Evolutionary conservation across 2,329 filamentous ascomycete genomes (phyloP), one percentile per base, ranked within the genome.

Genomic region (Fusarium verrucosum): DNA sequence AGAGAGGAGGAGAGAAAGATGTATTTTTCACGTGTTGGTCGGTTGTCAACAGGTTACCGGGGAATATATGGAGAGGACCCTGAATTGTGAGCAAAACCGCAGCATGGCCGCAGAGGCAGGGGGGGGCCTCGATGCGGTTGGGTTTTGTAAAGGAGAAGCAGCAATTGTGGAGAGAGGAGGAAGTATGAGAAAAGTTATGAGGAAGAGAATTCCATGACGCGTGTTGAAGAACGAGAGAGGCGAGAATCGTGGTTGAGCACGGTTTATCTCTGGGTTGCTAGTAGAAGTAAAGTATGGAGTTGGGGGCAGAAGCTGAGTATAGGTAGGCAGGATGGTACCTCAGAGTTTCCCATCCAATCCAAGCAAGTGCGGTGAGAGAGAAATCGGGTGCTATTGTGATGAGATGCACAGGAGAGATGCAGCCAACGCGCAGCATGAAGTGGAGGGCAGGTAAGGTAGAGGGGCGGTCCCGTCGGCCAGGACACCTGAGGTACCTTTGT

Each of bases 31-130:
- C 58, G 62, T 53, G 58, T 65, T 59, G 47, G 10, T 65, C 60
- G 47, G 10, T 16, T 38, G 64, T 68, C 67, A 68, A 64, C 62
- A 57, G 58, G 57, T 59, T 65, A 59, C 66, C 49, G 47, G 58
- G 40, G 42, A 57, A 58, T 62, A 65, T 59, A 70, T 60, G 56
- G 67, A 70, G 55, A 70, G 58, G 68, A 66, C 65, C 65, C 62
- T 70, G 58, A 61, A 62, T 65, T 57, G 61, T 53, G 62, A 58
- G 63, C 64, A 65, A 66, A 69, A 57, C 66, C 65, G 69, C 60
- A 69, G 73, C 74, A 74, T 74, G 62, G 70, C 72, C 71, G 65
- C 69, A 66, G 68, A 73, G 70, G 71, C 70, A 62, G 53, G 45
- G 38, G 52, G 62, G 38, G 52, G 62, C 66, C 65, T 66, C 47